These are phyloP conservation scores for Cyanodermella asteris DNA, from an alignment of 2,329 filamentous ascomycete genomes.

Conservation along the genomic window DNA sequence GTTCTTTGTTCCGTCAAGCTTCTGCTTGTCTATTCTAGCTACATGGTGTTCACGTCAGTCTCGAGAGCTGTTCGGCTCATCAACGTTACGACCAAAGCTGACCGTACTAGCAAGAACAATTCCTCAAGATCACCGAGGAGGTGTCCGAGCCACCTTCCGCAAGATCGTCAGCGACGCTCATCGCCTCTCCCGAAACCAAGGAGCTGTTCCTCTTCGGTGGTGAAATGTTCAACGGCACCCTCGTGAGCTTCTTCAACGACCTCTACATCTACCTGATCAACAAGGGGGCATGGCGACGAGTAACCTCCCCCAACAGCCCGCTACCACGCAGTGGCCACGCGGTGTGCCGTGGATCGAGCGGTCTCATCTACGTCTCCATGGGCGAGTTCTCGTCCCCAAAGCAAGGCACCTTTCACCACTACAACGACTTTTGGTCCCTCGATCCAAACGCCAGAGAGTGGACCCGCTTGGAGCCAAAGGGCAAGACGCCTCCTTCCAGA, in stretches of 20 bases:
- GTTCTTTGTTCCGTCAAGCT: no score
- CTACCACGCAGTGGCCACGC: constrained; percentile 82
- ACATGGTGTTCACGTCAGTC: no score
- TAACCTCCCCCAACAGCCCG: constrained; percentile 79
- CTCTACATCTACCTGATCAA: constrained; percentile 52
- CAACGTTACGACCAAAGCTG: no score
- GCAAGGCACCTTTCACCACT: constrained; percentile 96
- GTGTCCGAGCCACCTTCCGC: constrained; percentile 51
- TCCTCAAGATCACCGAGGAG: constrained; percentile 78
- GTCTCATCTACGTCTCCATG: no score
- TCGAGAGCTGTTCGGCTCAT: no score
- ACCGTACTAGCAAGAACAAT: constrained; percentile 52
- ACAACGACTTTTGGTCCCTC: constrained; percentile 93
- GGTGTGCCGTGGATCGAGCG: constrained; percentile 60
- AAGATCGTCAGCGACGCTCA: constrained; percentile 57
- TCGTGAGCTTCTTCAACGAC: constrained; percentile 52
- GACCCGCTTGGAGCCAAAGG: constrained; percentile 61
- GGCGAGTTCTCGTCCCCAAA: constrained; percentile 90
- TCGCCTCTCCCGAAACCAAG: constrained; percentile 73
- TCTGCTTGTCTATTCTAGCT: no score
- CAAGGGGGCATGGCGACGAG: constrained; percentile 71
- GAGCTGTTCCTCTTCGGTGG: constrained; percentile 83
- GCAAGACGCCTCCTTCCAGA: constrained; percentile 56
- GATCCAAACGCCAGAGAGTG: constrained; percentile 73
- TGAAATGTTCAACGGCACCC: constrained; percentile 82